These are phyloP conservation scores for Phylloporus sp. DNA, from an alignment of 768 basidiomycete genomes.

Conservation along the genomic window DNA sequence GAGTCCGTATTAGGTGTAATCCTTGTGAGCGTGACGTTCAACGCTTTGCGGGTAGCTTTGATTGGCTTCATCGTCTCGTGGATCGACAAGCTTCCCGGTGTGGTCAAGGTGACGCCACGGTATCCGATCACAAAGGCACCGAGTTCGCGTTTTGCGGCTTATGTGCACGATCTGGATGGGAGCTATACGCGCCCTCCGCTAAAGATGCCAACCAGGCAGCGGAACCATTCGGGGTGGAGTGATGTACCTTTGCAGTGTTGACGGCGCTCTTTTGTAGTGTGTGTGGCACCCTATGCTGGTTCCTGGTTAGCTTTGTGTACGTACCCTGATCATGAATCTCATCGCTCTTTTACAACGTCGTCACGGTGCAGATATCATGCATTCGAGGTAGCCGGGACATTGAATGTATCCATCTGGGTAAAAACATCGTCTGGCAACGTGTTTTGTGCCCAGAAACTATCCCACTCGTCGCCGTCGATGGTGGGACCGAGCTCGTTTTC, in stretches of 20 bases:
- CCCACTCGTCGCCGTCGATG: conserved; percentile 44
- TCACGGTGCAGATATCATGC: conserved; percentile 8
- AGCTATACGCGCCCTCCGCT: conserved; percentile 12
- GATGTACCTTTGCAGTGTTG: conserved; percentile 20
- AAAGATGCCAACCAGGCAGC: conserved; percentile 3
- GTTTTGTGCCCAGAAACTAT: conserved; percentile 42
- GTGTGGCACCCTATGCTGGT: conserved; percentile 10
- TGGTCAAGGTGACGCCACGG: conserved; percentile 20
- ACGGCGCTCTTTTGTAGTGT: neutral
- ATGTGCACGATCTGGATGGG: conserved; percentile 22
- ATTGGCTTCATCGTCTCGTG: conserved; percentile 22
- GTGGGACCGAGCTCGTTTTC: conserved; percentile 22
- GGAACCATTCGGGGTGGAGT: conserved; percentile 18
- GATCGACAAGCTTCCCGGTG: conserved; percentile 29
- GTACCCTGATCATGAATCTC: conserved; percentile 1
- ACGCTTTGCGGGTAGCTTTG: conserved; percentile 11
- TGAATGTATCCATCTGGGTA: conserved; percentile 12
- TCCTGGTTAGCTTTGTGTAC: conserved; percentile 1
- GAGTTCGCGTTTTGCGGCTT: conserved; percentile 25
- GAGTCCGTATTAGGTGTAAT: neutral
- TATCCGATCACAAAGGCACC: conserved; percentile 30
- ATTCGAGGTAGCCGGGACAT: conserved; percentile 7
- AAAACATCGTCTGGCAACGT: conserved; percentile 39
- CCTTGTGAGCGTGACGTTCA: neutral
- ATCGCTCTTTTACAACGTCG: neutral